Evolutionary conservation across 257 asterid genomes (phyloP).

Genomic region (Echites panduratus): DNA sequence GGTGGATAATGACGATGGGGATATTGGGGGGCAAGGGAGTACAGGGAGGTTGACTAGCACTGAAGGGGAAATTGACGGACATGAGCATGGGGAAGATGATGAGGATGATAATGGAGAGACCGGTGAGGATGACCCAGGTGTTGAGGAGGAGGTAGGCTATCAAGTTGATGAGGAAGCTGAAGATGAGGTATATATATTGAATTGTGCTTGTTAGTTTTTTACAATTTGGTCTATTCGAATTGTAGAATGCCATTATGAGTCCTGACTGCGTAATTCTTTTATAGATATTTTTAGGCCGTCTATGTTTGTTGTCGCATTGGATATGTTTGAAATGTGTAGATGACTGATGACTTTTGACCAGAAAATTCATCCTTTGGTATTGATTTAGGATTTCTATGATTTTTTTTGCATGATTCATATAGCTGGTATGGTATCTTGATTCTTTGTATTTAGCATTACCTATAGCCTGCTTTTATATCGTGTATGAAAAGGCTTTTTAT

Average conservation of each 20-base stretch:
- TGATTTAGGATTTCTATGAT: not conserved
- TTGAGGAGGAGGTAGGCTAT: constrained; percentile 58
- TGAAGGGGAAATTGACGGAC: constrained; percentile 93
- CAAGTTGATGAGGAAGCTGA: constrained; percentile 78
- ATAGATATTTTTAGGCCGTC: not conserved
- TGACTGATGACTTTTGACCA: not conserved
- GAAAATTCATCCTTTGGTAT: not conserved
- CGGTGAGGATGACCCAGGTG: constrained; percentile 71
- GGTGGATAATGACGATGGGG: constrained; percentile 69
- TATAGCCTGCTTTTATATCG: not conserved
- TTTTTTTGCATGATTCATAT: not conserved
- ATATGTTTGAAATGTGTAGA: not conserved
- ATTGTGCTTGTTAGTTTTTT: not conserved
- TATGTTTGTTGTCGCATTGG: not conserved
- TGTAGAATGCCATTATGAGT: not conserved
- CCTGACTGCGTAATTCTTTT: not conserved
- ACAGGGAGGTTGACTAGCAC: constrained; percentile 53
- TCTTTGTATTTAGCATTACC: no score
- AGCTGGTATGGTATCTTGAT: not conserved
- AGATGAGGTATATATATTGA: constrained; percentile 64
- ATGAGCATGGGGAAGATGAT: constrained; percentile 88
- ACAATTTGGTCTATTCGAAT: not conserved
- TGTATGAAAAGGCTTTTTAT: not conserved
- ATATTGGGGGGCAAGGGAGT: constrained; percentile 47
- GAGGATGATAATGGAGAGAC: constrained; percentile 84